Base-by-base conservation (phyloP, 169 alveolate species). In the Cryptosporidium ubiquitum region DNA sequence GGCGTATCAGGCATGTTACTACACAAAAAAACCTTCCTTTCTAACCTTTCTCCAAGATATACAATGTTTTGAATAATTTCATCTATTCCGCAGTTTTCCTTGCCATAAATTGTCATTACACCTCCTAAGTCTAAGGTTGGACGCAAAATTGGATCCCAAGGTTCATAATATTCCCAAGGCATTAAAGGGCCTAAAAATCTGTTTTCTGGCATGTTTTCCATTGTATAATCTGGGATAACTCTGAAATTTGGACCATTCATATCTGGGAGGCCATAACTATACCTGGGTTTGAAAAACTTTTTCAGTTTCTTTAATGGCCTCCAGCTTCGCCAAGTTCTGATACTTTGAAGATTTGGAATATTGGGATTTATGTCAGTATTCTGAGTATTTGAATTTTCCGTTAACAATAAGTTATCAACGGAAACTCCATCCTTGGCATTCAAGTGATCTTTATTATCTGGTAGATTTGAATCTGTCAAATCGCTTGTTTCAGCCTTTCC, bases 1-100 rank as follows among this genome's bases (percentile, higher is more conserved):
- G 92, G 91, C 4, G 93, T 84, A 47, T 93, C 95, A 5, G 95
- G 95, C 93, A 91, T 93, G 84, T 93, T 93, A 79, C 95, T 93
- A 85, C 92, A 84, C 57, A 86, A 79, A 37, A 93, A 93, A 71
- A 89, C 91, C 47, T 70, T 91, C 9, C 93, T 85, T 18, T 91
- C 91, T 40, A 91, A 75, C 51, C 74, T 86, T 47, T 91, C 79
- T 61, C 93, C 94, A 2, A 92, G 79, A 23, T 91, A 71, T 6
- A 42, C 60, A 40, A 92, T 84, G 29, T 69, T 58, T 52, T 85
- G 69, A 42, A 85, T 86, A n/a, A 93, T 86, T 51, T 92, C 95
- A 35, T 73, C 71, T 55, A 93, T 84, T 40, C 95, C 95, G n/a
- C 91, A 85, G 60, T 85, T 91, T 66, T 92, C 93, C 70, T 86